phyloP scores from a whole-genome alignment of 2,329 filamentous ascomycete species.

The Westerdykella sp. region DNA sequence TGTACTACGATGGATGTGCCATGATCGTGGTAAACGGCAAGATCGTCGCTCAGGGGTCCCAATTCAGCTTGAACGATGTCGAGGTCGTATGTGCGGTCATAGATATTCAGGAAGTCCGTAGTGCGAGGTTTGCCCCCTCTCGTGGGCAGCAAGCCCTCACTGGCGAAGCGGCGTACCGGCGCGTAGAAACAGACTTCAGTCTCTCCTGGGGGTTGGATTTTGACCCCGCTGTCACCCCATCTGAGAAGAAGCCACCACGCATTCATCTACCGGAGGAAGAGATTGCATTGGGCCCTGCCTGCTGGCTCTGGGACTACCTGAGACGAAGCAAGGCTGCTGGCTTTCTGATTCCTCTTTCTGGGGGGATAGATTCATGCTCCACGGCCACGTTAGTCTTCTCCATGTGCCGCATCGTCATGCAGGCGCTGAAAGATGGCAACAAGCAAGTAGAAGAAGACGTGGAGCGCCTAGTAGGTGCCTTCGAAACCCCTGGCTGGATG shows the following conservation, averaged over 20 bases:
- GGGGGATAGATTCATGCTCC: slow-evolving; percentile 57
- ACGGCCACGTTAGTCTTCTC: slow-evolving; percentile 46
- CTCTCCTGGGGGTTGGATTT: slow-evolving; percentile 41
- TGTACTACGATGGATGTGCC: slow-evolving; percentile 45
- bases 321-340: slow-evolving; percentile 48
- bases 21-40: slow-evolving; percentile 61
- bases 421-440: slow-evolving; percentile 47
- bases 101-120: slow-evolving; percentile 62
- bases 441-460: slow-evolving; percentile 52
- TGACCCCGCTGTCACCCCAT: slow-evolving; percentile 43
- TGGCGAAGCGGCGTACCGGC: slow-evolving; percentile 40
- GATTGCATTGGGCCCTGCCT: slow-evolving; percentile 58
- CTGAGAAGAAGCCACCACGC: slow-evolving; percentile 42
- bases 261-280: slow-evolving; percentile 57
- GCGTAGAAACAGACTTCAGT: slow-evolving; percentile 41
- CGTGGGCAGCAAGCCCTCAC: slow-evolving; percentile 53
- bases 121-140: slow-evolving; percentile 52
- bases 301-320: slow-evolving; percentile 62
- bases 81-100: slow-evolving; percentile 52
- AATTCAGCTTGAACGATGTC: slow-evolving; percentile 56
- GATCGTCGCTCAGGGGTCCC: slow-evolving; percentile 58
- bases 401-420: slow-evolving; percentile 53
- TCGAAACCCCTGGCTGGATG: slow-evolving; percentile 43
- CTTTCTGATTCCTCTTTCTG: slow-evolving; percentile 53
- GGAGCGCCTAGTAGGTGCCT: slow-evolving; percentile 47